phyloP scores from a whole-genome alignment of 2,329 filamentous ascomycete genomes.

The Penicillium sclerotigenum region DNA sequence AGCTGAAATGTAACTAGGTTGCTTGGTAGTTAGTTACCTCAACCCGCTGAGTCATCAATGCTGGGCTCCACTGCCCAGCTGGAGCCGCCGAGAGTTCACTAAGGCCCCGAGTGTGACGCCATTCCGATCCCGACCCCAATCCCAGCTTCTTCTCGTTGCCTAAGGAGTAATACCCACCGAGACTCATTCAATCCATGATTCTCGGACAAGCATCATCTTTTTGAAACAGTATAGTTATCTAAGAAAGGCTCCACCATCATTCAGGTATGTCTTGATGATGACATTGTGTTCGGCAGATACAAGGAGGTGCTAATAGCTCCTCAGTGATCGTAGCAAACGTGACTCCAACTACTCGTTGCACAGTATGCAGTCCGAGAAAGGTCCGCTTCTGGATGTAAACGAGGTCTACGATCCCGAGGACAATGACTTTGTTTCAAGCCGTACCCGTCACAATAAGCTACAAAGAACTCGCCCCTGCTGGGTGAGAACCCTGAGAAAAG shows the following conservation, averaged over 20 bases:
- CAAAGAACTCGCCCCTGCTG: constrained; percentile 11
- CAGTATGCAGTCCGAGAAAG: constrained; percentile 8
- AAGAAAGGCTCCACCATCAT: not conserved
- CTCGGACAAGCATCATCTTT: not conserved
- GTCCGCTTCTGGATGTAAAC: not conserved
- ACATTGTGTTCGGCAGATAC: not conserved
- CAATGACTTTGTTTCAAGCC: constrained; percentile 3
- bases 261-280: not conserved
- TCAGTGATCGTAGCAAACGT: constrained; percentile 8
- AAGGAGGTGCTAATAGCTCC: constrained; percentile 6
- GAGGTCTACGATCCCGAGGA: not conserved
- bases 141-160: not conserved
- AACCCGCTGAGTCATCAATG: not conserved
- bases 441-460: not conserved
- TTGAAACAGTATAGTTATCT: not conserved
- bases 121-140: not conserved
- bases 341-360: constrained; percentile 2
- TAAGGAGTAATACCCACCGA: not conserved
- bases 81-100: not conserved
- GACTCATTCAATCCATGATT: not conserved
- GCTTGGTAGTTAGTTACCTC: too few species aligned
- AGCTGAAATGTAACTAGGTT: too few species aligned
- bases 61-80: not conserved
- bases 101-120: not conserved
- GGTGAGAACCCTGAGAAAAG: constrained; percentile 1